phyloP scores from a whole-genome alignment of 2,329 filamentous ascomycete genomes.

The Sporothrix luriei region DNA sequence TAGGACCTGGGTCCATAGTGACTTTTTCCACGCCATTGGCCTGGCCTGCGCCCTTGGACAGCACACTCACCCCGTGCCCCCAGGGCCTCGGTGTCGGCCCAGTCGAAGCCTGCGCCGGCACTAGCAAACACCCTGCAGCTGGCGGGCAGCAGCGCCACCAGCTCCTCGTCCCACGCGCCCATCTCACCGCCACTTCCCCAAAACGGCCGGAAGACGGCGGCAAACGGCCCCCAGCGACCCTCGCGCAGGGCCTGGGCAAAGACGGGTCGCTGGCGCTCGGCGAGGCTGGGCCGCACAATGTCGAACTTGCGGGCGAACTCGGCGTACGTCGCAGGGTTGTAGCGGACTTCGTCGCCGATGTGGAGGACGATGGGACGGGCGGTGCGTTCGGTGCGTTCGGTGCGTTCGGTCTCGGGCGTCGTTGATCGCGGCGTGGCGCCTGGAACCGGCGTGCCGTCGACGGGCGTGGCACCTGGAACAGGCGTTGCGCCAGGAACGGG shows the following conservation, averaged over 20 bases:
- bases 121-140: constrained; percentile 64
- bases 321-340: constrained; percentile 53
- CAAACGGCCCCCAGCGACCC: constrained; percentile 58
- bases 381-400: neutral
- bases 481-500: constrained; percentile 40
- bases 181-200: constrained; percentile 38
- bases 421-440: constrained; percentile 40
- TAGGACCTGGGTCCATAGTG: neutral
- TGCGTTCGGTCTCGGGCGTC: constrained; percentile 36
- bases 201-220: constrained; percentile 44
- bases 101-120: constrained; percentile 67
- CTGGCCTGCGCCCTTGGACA: neutral
- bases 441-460: constrained; percentile 38
- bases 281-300: constrained; percentile 49
- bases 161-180: constrained; percentile 37
- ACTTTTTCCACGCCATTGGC: neutral
- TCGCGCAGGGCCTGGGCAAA: constrained; percentile 56
- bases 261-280: constrained; percentile 54
- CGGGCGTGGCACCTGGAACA: constrained; percentile 38
- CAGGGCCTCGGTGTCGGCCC: constrained; percentile 64
- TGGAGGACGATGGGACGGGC: constrained; percentile 60
- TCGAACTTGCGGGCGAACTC: constrained; percentile 51
- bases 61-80: constrained; percentile 57
- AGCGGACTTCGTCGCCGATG: constrained; percentile 67
- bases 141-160: constrained; percentile 51